phyloP scores from a whole-genome alignment of 2,329 filamentous ascomycete species.

The Orbilia oligospora region DNA sequence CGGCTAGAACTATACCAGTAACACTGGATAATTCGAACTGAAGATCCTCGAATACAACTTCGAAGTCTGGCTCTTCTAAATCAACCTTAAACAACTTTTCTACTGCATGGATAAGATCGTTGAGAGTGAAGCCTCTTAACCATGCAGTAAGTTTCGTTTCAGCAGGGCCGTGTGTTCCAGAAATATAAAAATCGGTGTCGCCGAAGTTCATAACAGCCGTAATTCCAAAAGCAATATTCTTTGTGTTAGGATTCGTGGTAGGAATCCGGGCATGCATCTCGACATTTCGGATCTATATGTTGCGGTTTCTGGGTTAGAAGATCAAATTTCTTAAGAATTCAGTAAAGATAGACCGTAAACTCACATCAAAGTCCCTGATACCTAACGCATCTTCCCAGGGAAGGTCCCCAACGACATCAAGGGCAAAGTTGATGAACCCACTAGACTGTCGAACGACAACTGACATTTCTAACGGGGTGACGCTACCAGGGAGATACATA shows the following conservation, averaged over 20 bases:
- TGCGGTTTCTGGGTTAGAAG: not conserved
- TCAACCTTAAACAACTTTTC: slow-evolving; percentile 10
- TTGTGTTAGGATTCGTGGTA: slow-evolving; percentile 10
- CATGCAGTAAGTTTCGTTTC: slow-evolving; percentile 22
- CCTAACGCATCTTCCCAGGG: slow-evolving; percentile 21
- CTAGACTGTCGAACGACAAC: not conserved
- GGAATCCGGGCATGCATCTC: slow-evolving; percentile 17
- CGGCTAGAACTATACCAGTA: slow-evolving; percentile 13
- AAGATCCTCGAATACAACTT: slow-evolving; percentile 7
- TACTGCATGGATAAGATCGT: slow-evolving; percentile 18
- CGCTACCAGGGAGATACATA: slow-evolving; percentile 22
- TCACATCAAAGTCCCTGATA: slow-evolving; percentile 28
- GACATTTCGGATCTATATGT: slow-evolving; percentile 19
- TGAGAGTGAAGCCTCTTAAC: not conserved
- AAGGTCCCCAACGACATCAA: slow-evolving; percentile 24
- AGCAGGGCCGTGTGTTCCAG: not conserved
- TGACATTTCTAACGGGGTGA: slow-evolving; percentile 22
- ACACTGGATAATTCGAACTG: slow-evolving; percentile 19
- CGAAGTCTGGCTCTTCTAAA: slow-evolving; percentile 25
- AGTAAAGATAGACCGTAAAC: not conserved
- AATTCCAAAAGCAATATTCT: slow-evolving; percentile 23
- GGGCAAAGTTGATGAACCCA: not conserved
- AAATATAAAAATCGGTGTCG: slow-evolving; percentile 15
- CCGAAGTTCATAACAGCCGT: slow-evolving; percentile 13
- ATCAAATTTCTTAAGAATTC: not conserved